A percentile compares a stretch with the other conserved stretches of the same genome.
These are phyloP conservation scores for Citrullus colocynthis DNA, from an alignment of 306 rosid genomes.

Conservation along the genomic window DNA sequence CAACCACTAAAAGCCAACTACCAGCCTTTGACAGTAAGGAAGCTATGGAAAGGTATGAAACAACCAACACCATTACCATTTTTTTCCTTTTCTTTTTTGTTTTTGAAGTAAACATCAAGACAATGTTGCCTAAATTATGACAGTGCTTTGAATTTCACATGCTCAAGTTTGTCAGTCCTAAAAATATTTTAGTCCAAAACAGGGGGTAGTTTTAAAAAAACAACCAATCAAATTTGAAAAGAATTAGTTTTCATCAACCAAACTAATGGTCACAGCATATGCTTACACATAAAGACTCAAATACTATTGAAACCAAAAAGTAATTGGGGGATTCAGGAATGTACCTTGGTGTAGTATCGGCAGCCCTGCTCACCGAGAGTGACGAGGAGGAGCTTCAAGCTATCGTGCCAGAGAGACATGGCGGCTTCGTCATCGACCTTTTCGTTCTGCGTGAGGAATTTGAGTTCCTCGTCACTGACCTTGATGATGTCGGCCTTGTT, in stretches of 20 bases:
- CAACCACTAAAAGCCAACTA: not conserved
- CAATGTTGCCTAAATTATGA: not conserved
- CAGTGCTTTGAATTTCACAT: not conserved
- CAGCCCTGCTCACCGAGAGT: conserved; percentile 89
- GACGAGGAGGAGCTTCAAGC: conserved; percentile 79
- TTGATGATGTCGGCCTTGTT: conserved; percentile 80
- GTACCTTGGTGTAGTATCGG: conserved; percentile 87
- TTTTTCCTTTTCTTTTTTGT: not conserved
- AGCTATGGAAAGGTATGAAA: not conserved
- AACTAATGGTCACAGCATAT: not conserved
- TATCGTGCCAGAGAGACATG: conserved; percentile 64
- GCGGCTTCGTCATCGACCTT: conserved; percentile 71
- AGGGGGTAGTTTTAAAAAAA: not conserved
- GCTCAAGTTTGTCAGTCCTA: not conserved
- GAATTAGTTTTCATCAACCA: not conserved
- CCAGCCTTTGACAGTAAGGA: not conserved
- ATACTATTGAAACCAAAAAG: too few relatives aligned
- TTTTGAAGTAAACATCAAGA: not conserved
- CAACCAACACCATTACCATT: not conserved
- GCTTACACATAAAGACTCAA: too few relatives aligned
- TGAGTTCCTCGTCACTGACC: conserved; percentile 79
- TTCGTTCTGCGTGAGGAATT: conserved; percentile 61
- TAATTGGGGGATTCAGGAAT: too few relatives aligned
- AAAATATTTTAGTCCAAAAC: not conserved
- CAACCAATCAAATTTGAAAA: not conserved